Evolutionary conservation across 441 rosid genomes (phyloP).

Genomic region (Arabidopsis hybrid): DNA sequence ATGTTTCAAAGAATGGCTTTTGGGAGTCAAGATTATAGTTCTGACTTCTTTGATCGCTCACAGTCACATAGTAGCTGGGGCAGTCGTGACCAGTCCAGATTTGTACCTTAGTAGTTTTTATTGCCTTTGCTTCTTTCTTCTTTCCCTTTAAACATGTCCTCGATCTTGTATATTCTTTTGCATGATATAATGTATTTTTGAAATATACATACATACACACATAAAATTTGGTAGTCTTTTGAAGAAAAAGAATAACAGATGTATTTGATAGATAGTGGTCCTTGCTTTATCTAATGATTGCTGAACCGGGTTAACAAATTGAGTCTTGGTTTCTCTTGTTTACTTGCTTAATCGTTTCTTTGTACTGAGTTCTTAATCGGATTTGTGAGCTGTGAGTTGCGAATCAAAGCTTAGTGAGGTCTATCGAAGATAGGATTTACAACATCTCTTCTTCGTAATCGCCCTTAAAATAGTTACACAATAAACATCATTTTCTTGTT

Average conservation of each 20-base stretch:
- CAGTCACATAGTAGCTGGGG: constrained; percentile 83
- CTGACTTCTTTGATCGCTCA: constrained; percentile 62
- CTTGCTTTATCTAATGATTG: too few species aligned
- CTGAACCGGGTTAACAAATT: too few species aligned
- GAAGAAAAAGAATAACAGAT: neutral
- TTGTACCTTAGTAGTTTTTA: constrained; percentile 45
- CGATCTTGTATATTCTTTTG: constrained; percentile 41
- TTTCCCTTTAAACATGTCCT: constrained; percentile 13
- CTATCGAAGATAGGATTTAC: too few species aligned
- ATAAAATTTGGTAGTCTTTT: constrained; percentile 6
- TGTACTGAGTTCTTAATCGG: too few species aligned
- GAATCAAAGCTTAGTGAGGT: too few species aligned
- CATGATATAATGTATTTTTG: constrained; percentile 21
- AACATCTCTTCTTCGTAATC: too few species aligned
- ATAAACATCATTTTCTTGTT: too few species aligned
- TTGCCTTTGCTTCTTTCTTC: constrained; percentile 7
- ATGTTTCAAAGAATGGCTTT: constrained; percentile 94
- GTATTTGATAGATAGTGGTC: neutral
- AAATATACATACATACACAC: neutral
- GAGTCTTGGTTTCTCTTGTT: too few species aligned
- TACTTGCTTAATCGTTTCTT: too few species aligned
- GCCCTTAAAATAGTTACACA: too few species aligned
- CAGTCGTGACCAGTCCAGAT: constrained; percentile 56
- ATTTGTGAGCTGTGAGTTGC: too few species aligned
- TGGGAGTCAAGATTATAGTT: constrained; percentile 84